Base-by-base conservation (phyloP, 1,139 yeast genomes). In the Wickerhamomyces sp. region DNA sequence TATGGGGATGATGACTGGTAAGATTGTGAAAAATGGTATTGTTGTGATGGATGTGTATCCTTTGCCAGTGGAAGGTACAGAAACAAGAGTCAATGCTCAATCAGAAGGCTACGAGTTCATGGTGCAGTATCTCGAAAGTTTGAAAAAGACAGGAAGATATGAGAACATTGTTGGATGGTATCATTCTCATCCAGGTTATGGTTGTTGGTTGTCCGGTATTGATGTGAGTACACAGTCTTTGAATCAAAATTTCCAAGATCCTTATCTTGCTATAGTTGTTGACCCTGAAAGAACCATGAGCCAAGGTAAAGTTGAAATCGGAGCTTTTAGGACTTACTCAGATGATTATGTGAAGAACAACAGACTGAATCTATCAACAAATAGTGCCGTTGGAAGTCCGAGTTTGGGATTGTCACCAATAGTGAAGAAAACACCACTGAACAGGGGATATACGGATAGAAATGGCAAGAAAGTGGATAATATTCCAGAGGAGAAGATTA, bases 141-240 rank as follows among this genome's bases (percentile, higher is more conserved):
- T 78, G 52, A 75, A 79, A 41, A 65, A 64, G 30, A 62, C 69
- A 2, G 76, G 75, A 8, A 64, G 79, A 18, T 52, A 62, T 12
- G 72, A 71, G 35, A 74, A 84, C 48, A 83, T 91, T 24, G 87
- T 88, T 13, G 96, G 96, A 7, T 85, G 94, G 95, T 85, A 89
- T 59, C 95, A 91, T 59, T 88, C 96, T 3, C 98, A 91, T 58
- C 97, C 97, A 0, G 96, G 96, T 0, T 91, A 88, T 58, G 97
- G 96, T 27, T 85, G 96, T 56, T 84, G 96, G 95, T 61, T 88
- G 28, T 79, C 91, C 42, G 93, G 91, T 14, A 87, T 88, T 32
- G 96, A 88, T 59, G 93, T 88, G 21, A 78, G 84, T 37, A 88
- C 96, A 0, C 96, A 91, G 55, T 67, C 74, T 39, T 62, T 89